These are phyloP conservation scores for Chaetomiaceae sp. DNA, from an alignment of 2,329 filamentous ascomycete species.

Conservation along the genomic window DNA sequence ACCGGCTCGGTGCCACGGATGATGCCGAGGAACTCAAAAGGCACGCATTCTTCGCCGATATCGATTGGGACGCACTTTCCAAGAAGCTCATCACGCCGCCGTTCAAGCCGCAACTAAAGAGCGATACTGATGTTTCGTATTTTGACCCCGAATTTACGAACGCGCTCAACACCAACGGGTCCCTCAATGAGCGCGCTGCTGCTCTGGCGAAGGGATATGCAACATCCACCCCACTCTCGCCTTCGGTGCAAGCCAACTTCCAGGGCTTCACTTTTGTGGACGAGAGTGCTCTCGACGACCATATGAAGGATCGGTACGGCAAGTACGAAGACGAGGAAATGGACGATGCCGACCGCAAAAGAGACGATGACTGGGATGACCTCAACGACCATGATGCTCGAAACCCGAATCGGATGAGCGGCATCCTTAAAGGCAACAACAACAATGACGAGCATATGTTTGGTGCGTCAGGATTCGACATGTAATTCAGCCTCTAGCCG, in stretches of 20 bases:
- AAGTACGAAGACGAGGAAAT: slow-evolving; percentile 55
- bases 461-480: slow-evolving; percentile 58
- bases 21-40: slow-evolving; percentile 93
- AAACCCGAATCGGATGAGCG: slow-evolving; percentile 59
- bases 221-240: slow-evolving; percentile 86
- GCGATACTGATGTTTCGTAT: slow-evolving; percentile 92
- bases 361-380: slow-evolving; percentile 57
- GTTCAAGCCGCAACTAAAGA: slow-evolving; percentile 96
- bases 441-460: slow-evolving; percentile 61
- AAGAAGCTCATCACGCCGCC: slow-evolving; percentile 93
- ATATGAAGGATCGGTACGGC: slow-evolving; percentile 56
- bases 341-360: slow-evolving; percentile 47
- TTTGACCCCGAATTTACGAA: slow-evolving; percentile 99
- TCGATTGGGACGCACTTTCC: slow-evolving; percentile 83
- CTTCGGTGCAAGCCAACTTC: slow-evolving; percentile 96
- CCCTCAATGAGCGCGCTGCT: slow-evolving; percentile 85
- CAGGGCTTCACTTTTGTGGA: slow-evolving; percentile 99
- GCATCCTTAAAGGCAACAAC: slow-evolving; percentile 52
- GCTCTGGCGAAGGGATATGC: slow-evolving; percentile 80
- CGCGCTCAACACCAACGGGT: slow-evolving; percentile 79
- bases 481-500: slow-evolving; percentile 40
- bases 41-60: slow-evolving; percentile 89
- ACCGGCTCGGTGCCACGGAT: slow-evolving; percentile 82
- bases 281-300: slow-evolving; percentile 87
- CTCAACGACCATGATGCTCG: slow-evolving; percentile 50